Base-by-base conservation (phyloP, 306 rosid genomes). In the Medicago lupulina region DNA sequence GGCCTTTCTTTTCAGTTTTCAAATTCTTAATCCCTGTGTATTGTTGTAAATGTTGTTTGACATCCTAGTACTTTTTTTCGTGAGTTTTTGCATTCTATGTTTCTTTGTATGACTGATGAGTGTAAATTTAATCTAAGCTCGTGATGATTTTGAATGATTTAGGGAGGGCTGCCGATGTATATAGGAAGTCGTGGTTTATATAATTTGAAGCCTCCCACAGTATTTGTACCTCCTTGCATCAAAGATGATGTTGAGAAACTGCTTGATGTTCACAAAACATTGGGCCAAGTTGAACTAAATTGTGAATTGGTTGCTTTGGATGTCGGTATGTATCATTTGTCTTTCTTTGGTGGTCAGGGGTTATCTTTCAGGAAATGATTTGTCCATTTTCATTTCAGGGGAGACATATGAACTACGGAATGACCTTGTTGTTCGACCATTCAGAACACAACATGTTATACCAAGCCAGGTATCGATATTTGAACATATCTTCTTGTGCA, bases 161-260 rank as follows among this genome's bases (percentile, higher is more conserved):
- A 95, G 98, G 98, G 98, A 67, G 98, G 98, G 71, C 83, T 92
- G 76, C 97, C 98, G 11, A 92, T 92, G 97, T 92, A 95, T 73
- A 86, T 90, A 61, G 97, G 97, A 39, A 92, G 96, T 80, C 96
- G 98, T 49, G 97, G 91, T 60, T 86, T 95, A 77, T 95, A 90
- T 81, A 95, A 82, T 81, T 86, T 92, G 70, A 89, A 87, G 69
- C 97, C 97, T 70, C 96, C 98, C 8, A 95, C 96, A 2, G 87
- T 95, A 23, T 92, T 95, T 82, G 95, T 95, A 46, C 97, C 97
- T 83, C 96, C 98, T 80, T 86, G 88, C 80, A 87, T 95, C 79
- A 85, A 85, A 80, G 97, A 89, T 15, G 93, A 95, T 73, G 98
- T 95, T 79, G 91, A 90, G 90, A 89, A 89, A 85, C 83, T 95